Base-by-base conservation (phyloP, 306 rosid species). In the Sesbania bispinosa region DNA sequence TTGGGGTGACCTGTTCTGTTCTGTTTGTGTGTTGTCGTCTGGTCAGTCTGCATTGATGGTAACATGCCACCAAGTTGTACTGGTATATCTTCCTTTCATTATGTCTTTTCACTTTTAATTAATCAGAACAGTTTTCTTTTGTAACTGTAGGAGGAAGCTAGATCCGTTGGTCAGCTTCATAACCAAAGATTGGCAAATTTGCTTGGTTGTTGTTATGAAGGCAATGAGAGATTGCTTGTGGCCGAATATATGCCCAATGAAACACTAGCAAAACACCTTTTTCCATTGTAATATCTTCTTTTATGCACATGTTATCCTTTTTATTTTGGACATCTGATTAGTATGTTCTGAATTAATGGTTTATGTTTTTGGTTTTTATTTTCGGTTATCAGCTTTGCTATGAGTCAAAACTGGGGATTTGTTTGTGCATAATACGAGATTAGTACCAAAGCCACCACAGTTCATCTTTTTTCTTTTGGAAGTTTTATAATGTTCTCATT, bases 201-300 rank as follows among this genome's bases (percentile, higher is more conserved):
- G 77, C 92, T 90, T 39, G 94, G 96, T 43, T 88, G 87, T 69
- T 88, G 92, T 61, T 84, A 83, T 46, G 88, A 90, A 88, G 83
- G 58, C 39, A 90, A 90, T n/a, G 96, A 90, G 76, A 85, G 96
- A 81, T 83, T 90, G 82, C 94, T 90, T 26, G 91, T 90, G 48
- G 87, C 89, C 2, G 96, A 90, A 80, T 88, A 81, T 62, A 86
- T 90, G 92, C 92, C 92, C 23, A 86, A 79, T 51, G 94, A 87
- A 83, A 90, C 96, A 73, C 92, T 88, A 26, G 94, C 92, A 41
- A 84, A 84, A 21, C 96, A 88, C 73, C 92, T 90, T 52, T n/a
- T 90, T 88, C 62, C 94, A 90, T 67, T 90, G 88, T 88, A 86
- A 82, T 84, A 53, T 29, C 43, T 79, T 42, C 9, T 67, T 43